A percentile compares a stretch with the other conserved stretches of the same genome.
Conservation (phyloP, 176 grass and related monocot genomes). For the Raddia distichophylla region DNA sequence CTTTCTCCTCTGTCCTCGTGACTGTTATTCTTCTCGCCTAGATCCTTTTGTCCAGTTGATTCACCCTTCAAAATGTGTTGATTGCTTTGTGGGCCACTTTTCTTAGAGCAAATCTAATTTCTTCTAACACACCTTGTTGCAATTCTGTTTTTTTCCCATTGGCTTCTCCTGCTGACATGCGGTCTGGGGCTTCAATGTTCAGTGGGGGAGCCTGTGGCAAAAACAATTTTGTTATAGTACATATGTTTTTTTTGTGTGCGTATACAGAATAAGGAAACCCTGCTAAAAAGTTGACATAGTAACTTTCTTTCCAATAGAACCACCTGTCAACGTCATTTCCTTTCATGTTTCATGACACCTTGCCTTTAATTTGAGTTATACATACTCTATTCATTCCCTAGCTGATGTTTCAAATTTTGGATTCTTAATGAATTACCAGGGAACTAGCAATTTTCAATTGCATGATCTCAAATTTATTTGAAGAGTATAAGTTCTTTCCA, state of each 20-base stretch:
- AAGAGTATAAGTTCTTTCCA: slow-evolving; percentile 98
- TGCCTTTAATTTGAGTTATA: slow-evolving; percentile 26
- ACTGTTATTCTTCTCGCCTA: slow-evolving; percentile 10
- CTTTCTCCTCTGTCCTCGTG: not conserved
- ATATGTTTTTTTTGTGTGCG: not conserved
- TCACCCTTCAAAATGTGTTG: not conserved
- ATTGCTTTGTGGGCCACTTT: not conserved
- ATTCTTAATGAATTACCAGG: slow-evolving; percentile 54
- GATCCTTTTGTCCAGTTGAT: not conserved
- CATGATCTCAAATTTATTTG: slow-evolving; percentile 91
- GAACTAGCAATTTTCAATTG: slow-evolving; percentile 73
- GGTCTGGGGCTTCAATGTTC: not conserved
- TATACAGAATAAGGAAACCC: not conserved
- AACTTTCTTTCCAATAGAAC: slow-evolving; percentile 9
- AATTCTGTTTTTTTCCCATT: not conserved
- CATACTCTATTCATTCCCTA: slow-evolving; percentile 28
- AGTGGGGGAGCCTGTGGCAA: not conserved
- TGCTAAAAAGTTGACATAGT: slow-evolving; percentile 25
- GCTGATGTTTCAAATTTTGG: slow-evolving; percentile 7
- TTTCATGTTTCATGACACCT: slow-evolving; percentile 24
- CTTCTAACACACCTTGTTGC: not conserved
- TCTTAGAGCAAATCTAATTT: not conserved
- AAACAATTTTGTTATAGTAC: not conserved
- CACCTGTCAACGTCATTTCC: not conserved
- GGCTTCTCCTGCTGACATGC: slow-evolving; percentile 20